Base-by-base conservation (phyloP, 208 protist genomes). In the Giardia duodenalis region DNA sequence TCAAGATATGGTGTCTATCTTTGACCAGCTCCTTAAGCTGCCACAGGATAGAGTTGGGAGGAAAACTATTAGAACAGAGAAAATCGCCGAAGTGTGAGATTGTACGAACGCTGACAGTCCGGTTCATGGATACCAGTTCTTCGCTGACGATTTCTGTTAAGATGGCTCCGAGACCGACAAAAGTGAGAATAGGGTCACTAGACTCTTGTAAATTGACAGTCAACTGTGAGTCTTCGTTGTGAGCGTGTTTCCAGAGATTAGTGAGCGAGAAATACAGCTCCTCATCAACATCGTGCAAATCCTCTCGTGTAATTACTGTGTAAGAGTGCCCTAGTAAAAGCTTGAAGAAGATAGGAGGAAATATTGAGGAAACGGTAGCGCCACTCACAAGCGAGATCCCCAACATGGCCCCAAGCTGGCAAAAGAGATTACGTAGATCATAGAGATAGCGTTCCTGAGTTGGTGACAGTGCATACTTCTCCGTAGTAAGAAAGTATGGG, bases 381-480 rank as follows among this genome's bases (percentile, higher is more conserved):
- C 95, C 94, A 93, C 98, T 98, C 94, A 98, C 97, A 47, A 98
- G 96, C 1, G 97, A 97, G 0, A 98, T 93, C 1, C 97, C 97
- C 4, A 96, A 46, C 86, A 95, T 43, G 42, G 92, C 91, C 2
- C 96, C 96, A 19, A 96, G 57, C 57, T 76, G 57, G 30, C 30
- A 30, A 10, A 76, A 39, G 30, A 30, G 10, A 76, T 76, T 76
- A 30, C 57, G 57, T 10, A 76, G 57, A 30, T 30, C 57, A 10
- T 39, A 76, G 57, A 76, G 10, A 30, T 76, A 76, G 19, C 57
- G 10, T 30, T 76, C 57, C 93, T 0, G 96, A 92, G 44, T 94
- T 87, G 86, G 92, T 96, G 46, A 95, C 3, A 45, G 4, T 45
- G 86, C 4, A n/a, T 45, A n/a, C 43, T 42, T 92, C 45, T 45